phyloP scores from a whole-genome alignment of 768 basidiomycete genomes.

The Russula vinacea region DNA sequence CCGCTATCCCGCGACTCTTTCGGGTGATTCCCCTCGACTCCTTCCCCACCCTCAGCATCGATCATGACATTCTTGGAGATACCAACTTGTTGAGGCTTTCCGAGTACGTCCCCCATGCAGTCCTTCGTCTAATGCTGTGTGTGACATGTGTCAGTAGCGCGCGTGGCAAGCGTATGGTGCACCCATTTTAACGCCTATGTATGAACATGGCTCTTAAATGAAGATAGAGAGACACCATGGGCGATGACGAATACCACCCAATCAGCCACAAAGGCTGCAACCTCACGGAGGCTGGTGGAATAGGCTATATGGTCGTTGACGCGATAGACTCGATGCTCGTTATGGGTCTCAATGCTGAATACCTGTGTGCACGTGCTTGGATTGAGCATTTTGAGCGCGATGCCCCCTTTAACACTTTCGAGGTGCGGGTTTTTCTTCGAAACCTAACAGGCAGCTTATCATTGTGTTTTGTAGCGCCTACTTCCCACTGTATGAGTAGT shows the following conservation, averaged over 20 bases:
- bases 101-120: slow-evolving; percentile 46
- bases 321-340: slow-evolving; percentile 84
- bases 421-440: slow-evolving; percentile 55
- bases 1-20: no score
- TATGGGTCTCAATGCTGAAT: slow-evolving; percentile 80
- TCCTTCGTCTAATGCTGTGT: slow-evolving; percentile 5
- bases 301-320: slow-evolving; percentile 88
- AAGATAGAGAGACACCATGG: slow-evolving; percentile 76
- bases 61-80: no score
- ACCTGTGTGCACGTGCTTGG: slow-evolving; percentile 74
- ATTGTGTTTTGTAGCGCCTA: no score
- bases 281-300: slow-evolving; percentile 68
- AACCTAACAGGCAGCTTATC: no score
- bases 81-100: slow-evolving; percentile 79
- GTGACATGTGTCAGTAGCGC: slow-evolving; percentile 48
- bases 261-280: slow-evolving; percentile 72
- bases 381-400: slow-evolving; percentile 74
- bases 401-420: slow-evolving; percentile 82
- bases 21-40: no score
- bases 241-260: slow-evolving; percentile 90
- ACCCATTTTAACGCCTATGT: slow-evolving; percentile 28
- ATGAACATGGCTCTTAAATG: slow-evolving; percentile 28
- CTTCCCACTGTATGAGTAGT: no score
- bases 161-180: slow-evolving; percentile 84
- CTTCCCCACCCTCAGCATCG: no score